Evolutionary conservation across 2,329 filamentous ascomycete species (phyloP).

Genomic region (Apiospora phragmitis): DNA sequence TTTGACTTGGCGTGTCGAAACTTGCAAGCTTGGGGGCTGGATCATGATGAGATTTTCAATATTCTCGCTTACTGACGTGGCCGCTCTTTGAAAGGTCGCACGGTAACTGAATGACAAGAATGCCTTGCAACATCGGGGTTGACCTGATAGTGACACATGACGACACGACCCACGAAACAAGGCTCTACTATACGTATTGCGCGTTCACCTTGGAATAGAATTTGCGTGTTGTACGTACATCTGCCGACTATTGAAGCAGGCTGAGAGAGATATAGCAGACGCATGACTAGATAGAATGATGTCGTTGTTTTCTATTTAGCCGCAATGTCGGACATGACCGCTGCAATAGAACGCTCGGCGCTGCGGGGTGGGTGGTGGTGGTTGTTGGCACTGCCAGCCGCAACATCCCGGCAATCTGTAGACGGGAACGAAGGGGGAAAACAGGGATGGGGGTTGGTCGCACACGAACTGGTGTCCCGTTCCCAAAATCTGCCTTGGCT

Average conservation of each 20-base stretch:
- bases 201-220: not conserved
- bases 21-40: not conserved
- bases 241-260: not conserved
- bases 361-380: not conserved
- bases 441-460: not conserved
- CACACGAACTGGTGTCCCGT: slow-evolving; percentile 2
- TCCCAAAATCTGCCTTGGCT: slow-evolving; percentile 1
- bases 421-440: not conserved
- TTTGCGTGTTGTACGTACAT: too few relatives aligned
- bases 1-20: not conserved
- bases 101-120: not conserved
- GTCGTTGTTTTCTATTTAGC: not conserved
- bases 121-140: not conserved
- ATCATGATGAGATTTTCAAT: not conserved
- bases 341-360: not conserved
- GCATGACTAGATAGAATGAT: not conserved
- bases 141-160: not conserved
- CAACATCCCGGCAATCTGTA: not conserved
- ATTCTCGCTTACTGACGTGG: slow-evolving; percentile 1
- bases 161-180: not conserved
- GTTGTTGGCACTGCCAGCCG: not conserved
- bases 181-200: not conserved
- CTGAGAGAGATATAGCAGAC: not conserved
- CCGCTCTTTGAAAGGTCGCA: not conserved
- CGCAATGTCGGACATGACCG: slow-evolving; percentile 3